Percentiles rank a stretch among this genome's conserved stretches.
Conservation (phyloP, 495 filamentous ascomycete species). For the Tirmania nivea region DNA sequence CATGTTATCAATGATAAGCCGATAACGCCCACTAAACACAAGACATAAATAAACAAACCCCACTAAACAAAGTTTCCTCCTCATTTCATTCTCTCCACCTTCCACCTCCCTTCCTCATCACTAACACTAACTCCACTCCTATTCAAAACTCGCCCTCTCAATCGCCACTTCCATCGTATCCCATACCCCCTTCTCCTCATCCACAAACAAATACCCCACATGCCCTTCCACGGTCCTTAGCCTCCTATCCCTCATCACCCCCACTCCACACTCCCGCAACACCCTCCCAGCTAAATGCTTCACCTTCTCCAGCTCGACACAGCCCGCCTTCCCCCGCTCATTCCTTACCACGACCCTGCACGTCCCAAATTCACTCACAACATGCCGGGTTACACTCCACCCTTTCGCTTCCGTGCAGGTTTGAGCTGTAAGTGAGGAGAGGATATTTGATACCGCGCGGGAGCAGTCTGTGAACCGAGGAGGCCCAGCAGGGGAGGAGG, state of each 20-base stretch:
- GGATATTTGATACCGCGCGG: not conserved
- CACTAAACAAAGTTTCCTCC: too few relatives aligned
- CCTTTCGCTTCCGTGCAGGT: not conserved
- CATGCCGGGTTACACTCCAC: not conserved
- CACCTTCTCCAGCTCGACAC: not conserved
- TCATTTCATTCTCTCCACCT: too few relatives aligned
- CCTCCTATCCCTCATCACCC: not conserved
- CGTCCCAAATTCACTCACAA: not conserved
- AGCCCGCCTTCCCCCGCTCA: not conserved
- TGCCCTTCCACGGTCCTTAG: not conserved
- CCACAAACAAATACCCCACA: not conserved
- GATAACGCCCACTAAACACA: too few relatives aligned
- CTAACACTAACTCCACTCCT: too few relatives aligned
- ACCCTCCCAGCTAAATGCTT: not conserved
- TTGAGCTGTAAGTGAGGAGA: not conserved
- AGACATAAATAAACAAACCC: too few relatives aligned
- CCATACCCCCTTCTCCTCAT: not conserved
- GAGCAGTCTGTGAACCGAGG: not conserved
- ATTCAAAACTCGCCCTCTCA: not conserved
- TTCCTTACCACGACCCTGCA: not conserved
- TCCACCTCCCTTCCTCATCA: too few relatives aligned
- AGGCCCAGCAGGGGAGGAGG: not conserved
- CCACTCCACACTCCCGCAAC: not conserved
- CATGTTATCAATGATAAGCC: too few relatives aligned
- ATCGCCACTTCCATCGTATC: not conserved